Percentiles rank a stretch among this genome's conserved stretches.
phyloP scores from a whole-genome alignment of 2,329 filamentous ascomycete species.

The Talaromyces sp. region DNA sequence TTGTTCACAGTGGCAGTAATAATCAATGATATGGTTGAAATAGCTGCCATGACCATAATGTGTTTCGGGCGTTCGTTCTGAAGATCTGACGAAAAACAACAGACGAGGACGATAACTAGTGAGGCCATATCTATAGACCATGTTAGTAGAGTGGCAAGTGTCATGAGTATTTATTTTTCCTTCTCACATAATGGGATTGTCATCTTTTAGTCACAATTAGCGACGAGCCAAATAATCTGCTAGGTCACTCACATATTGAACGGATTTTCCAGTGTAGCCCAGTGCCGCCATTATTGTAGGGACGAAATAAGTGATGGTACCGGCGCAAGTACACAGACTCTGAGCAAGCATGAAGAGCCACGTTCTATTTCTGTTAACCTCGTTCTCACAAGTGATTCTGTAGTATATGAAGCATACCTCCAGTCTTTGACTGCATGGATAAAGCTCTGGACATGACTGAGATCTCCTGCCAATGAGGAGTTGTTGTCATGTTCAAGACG shows the following conservation, averaged over 20 bases:
- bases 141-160: background rate
- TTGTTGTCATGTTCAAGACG: conserved; percentile 49
- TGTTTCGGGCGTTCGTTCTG: conserved; percentile 13
- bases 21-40: conserved; percentile 11
- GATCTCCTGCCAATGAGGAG: conserved; percentile 3
- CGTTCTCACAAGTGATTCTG: background rate
- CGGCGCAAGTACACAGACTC: conserved; percentile 7
- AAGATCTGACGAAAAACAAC: conserved; percentile 12
- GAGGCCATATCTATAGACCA: conserved; percentile 8
- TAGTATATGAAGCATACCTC: background rate
- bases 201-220: conserved; percentile 1
- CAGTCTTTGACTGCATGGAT: conserved; percentile 3
- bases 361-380: conserved; percentile 1
- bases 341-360: conserved; percentile 9
- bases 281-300: conserved; percentile 5
- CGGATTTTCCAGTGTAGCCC: conserved; percentile 3
- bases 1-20: conserved; percentile 11
- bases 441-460: conserved; percentile 7
- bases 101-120: conserved; percentile 12
- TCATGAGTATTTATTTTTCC: background rate
- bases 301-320: conserved; percentile 8
- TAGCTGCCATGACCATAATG: conserved; percentile 12
- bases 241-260: conserved; percentile 5
- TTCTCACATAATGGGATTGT: conserved; percentile 8
- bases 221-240: background rate